Evolutionary conservation across 225 moss, liverwort and hornwort genomes (phyloP), one percentile per base, ranked within the genome.

Genomic region (Physcomitrellopsis africana): DNA sequence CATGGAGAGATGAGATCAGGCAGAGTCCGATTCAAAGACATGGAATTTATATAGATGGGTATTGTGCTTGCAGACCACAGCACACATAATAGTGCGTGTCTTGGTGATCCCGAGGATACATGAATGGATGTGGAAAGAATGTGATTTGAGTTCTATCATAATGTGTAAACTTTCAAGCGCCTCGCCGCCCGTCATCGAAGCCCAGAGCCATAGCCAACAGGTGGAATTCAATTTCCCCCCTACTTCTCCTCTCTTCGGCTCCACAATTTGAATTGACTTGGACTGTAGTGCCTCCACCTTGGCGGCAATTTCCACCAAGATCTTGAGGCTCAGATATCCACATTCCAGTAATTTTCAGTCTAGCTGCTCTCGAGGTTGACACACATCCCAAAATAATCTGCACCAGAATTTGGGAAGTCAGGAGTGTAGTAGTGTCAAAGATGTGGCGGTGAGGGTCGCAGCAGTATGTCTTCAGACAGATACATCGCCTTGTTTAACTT

Each of bases 121-220:
- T 77, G 43, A 69, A 77, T 77, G 51, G 60, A 77, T 77, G 76
- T 69, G 53, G 60, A 77, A 77, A 68, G 62, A 77, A 77, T 77
- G 69, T 62, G 52, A 69, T 42, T 4, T 49, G 43, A 52, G 69
- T 26, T 77, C 49, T 61, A 59, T 20, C 16, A 37, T 64, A 60
- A 59, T 37, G 49, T 44, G 53, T 22, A 32, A 43, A 23, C 46
- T 58, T 67, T 66, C 37, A 48, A 19, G 29, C 47, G 51, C 67
- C 20, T 58, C 29, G 32, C 10, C 58, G 14, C 67, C 48, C 47
- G 12, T 67, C 44, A 65, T 56, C 13, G 55, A 45, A 55, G 24
- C 54, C 46, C 55, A 45, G 24, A 16, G 63, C 57, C 12, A 46
- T 58, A 43, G 15, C 63, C 69, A 18, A 20, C 55, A 63, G 77